These are phyloP conservation scores for Ceratobasidium sp. DNA, from an alignment of 1,284 basidiomycete species.

Conservation along the genomic window DNA sequence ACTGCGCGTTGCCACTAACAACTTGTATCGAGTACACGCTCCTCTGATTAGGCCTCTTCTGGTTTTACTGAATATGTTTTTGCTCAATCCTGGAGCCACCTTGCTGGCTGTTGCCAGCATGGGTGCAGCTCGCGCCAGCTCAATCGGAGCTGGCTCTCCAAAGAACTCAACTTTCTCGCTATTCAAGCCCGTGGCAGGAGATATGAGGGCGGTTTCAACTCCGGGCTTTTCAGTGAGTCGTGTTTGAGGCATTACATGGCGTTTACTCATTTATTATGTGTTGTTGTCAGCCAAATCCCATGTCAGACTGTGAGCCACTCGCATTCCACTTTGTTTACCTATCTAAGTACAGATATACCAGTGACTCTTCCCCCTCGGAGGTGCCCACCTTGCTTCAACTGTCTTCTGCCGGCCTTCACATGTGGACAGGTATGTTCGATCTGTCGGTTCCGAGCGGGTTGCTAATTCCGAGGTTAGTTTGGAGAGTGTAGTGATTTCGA, in stretches of 20 bases:
- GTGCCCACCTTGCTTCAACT: slow-evolving; percentile 79
- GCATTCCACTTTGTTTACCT: neutral
- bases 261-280: neutral
- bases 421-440: slow-evolving; percentile 72
- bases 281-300: slow-evolving; percentile 24
- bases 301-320: slow-evolving; percentile 24
- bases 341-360: slow-evolving; percentile 2
- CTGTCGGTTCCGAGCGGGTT: neutral
- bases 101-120: slow-evolving; percentile 36
- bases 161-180: slow-evolving; percentile 24
- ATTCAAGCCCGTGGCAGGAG: neutral
- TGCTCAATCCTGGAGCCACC: slow-evolving; percentile 22
- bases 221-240: slow-evolving; percentile 35
- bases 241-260: neutral
- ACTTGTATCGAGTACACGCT: neutral
- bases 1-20: slow-evolving; percentile 21
- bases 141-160: neutral
- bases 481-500: slow-evolving; percentile 89
- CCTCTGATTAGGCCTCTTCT: neutral
- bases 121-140: slow-evolving; percentile 20
- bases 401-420: slow-evolving; percentile 82
- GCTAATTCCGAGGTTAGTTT: slow-evolving; percentile 59
- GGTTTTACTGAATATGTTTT: neutral
- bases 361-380: slow-evolving; percentile 28
- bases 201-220: neutral